Percentiles rank a stretch among this genome's conserved stretches.
phyloP scores from a whole-genome alignment of 257 asterid species.

The Solanum microdontum region DNA sequence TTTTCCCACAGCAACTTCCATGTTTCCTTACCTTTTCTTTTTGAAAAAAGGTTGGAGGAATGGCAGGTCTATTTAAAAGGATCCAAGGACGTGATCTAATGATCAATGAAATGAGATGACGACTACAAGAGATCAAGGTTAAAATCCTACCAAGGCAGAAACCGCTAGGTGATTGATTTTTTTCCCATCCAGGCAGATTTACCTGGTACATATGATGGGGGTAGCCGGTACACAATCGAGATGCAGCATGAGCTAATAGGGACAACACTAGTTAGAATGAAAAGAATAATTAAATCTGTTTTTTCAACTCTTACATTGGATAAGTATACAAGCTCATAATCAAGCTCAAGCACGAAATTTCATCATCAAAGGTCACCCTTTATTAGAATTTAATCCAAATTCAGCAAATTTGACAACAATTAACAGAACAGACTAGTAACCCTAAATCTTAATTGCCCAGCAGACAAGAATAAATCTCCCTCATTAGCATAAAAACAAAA shows the following conservation, averaged over 20 bases:
- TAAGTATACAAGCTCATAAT: background rate
- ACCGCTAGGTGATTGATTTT: background rate
- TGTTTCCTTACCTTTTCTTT: background rate
- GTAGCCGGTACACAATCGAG: background rate
- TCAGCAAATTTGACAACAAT: background rate
- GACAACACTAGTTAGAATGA: background rate
- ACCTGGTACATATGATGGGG: background rate
- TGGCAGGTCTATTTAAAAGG: background rate
- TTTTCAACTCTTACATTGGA: background rate
- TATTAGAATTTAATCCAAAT: background rate
- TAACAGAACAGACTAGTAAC: background rate
- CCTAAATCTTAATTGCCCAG: background rate
- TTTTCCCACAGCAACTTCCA: background rate
- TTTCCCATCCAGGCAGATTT: background rate
- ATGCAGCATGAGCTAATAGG: background rate
- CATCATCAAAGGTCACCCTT: background rate
- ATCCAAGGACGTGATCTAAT: background rate
- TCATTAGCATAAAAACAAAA: background rate
- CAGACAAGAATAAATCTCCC: background rate
- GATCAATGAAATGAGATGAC: background rate
- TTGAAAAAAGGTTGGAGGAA: background rate
- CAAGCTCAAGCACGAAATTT: background rate
- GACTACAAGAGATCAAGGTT: background rate
- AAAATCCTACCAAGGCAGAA: background rate
- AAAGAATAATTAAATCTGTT: background rate